Conservation (phyloP, 192 early-diverging fungal genomes). For the Mycoemilia scoparia region DNA sequence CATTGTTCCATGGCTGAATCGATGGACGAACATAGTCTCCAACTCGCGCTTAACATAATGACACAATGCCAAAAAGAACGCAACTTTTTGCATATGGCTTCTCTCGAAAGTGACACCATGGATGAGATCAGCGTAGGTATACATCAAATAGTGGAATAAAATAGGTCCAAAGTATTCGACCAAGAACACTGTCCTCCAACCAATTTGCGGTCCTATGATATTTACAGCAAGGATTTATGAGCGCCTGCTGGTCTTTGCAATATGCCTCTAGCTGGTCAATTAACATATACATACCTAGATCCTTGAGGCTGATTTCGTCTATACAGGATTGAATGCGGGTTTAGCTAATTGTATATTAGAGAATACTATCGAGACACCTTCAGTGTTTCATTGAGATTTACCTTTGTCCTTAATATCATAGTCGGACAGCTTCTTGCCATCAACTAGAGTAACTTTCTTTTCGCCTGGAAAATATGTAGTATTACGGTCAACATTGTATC, state of each 20-base stretch:
- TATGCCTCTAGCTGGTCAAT: too few species aligned
- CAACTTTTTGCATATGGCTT: conserved; percentile 57
- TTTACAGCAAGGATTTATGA: conserved; percentile 48
- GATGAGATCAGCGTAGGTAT: conserved; percentile 46
- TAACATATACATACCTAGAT: too few species aligned
- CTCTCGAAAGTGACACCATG: conserved; percentile 50
- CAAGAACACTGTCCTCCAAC: conserved; percentile 85
- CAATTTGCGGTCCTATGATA: conserved; percentile 73
- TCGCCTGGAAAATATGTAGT: conserved; percentile 7
- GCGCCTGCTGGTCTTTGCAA: too few species aligned
- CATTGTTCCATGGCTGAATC: conserved; percentile 89
- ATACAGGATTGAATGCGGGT: too few species aligned
- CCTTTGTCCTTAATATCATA: conserved; percentile 46
- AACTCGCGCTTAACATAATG: conserved; percentile 89
- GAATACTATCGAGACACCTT: too few species aligned
- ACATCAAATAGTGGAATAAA: conserved; percentile 69
- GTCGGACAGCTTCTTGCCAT: conserved; percentile 33
- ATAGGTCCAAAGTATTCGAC: conserved; percentile 88
- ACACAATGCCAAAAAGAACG: conserved; percentile 46
- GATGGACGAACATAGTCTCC: conserved; percentile 84
- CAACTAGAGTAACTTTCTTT: conserved; percentile 35
- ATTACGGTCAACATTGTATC: too few species aligned
- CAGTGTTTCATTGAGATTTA: too few species aligned
- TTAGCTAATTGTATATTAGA: too few species aligned
- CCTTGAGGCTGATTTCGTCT: too few species aligned